Base-by-base conservation (phyloP, 257 asterid genomes). In the Capsicum rhomboideum region DNA sequence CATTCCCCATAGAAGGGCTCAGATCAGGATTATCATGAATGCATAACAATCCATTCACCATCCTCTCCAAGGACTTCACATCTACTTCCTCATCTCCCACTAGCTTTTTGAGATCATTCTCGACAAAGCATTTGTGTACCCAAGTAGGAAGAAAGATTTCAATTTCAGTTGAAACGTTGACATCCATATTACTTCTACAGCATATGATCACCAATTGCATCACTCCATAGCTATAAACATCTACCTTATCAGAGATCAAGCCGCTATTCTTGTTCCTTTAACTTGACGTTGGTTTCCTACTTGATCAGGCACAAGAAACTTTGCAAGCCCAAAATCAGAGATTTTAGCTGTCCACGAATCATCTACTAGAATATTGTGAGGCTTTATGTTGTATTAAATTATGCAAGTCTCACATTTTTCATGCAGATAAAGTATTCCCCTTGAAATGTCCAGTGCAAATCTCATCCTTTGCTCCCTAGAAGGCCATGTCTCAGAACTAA, bases 301-400 rank as follows among this genome's bases (percentile, higher is more conserved):
- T 74, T 84, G 80, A 63, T 72, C 23, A 56, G 18, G 81, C 42
- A 81, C 55, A 59, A 77, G 9, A 79, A 46, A 18, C 53, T 63
- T 46, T 23, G 74, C 64, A 44, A 83, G 13, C 17, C 63, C 77
- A 59, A 80, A n/a, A 50, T 61, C 74, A 50, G 67, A 50, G 13
- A 63, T 86, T 59, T 79, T 85, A 78, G 34, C 89, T 12, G 83
- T 82, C 83, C 85, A 53, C 16, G 87, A 50, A 23, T 86, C 88
- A 61, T 91, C 90, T 90, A 92, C 85, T 40, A 91, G 90, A 56
- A 91, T 89, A 88, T 90, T 93, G 23, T 91, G 92, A 28, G 95
- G 93, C 52, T 92, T 89, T 67, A 92, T 91, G n/a, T 93, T 93
- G 21, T 94, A 91, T 23, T 93, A 95, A 42, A 92, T 91, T 40